These are phyloP conservation scores for Phytopythium helicoides DNA, from an alignment of 352 stramenopile genomes.

Conservation along the genomic window DNA sequence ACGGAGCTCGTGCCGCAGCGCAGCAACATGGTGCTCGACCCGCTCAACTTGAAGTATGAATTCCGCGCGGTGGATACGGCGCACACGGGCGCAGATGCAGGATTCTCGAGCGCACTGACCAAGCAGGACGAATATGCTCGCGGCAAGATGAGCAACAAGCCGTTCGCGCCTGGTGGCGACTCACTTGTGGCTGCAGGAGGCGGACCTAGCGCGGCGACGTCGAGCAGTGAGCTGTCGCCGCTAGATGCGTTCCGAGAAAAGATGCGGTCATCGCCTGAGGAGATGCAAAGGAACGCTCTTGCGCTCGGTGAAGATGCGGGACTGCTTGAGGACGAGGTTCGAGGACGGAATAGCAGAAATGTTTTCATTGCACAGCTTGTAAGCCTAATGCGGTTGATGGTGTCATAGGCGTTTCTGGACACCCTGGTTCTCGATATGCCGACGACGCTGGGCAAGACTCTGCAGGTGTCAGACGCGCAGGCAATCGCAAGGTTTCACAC, in stretches of 20 bases:
- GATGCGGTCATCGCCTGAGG: slow-evolving; percentile 22
- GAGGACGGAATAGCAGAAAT: no score
- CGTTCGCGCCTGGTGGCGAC: slow-evolving; percentile 62
- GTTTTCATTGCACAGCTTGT: background rate
- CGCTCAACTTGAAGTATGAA: slow-evolving; percentile 58
- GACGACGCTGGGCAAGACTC: slow-evolving; percentile 44
- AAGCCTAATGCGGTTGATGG: background rate
- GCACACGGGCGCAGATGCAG: slow-evolving; percentile 32
- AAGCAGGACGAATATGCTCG: slow-evolving; percentile 81
- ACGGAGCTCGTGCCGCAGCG: slow-evolving; percentile 53
- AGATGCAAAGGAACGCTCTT: slow-evolving; percentile 35
- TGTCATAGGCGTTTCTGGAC: slow-evolving; percentile 21
- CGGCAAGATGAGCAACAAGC: slow-evolving; percentile 78
- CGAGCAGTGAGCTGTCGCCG: background rate
- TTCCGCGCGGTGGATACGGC: slow-evolving; percentile 40
- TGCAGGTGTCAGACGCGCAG: slow-evolving; percentile 49
- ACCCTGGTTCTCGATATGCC: slow-evolving; percentile 51
- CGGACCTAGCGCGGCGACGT: background rate
- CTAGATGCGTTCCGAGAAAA: slow-evolving; percentile 9
- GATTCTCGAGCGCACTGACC: slow-evolving; percentile 61
- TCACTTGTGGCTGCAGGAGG: slow-evolving; percentile 38
- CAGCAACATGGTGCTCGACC: slow-evolving; percentile 43
- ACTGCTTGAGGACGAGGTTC: slow-evolving; percentile 27
- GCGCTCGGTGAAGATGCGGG: slow-evolving; percentile 17
- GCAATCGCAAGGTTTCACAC: slow-evolving; percentile 11